These are phyloP conservation scores for Lodderomyces metapsilosis DNA, from an alignment of 1,139 yeast species.

Conservation along the genomic window DNA sequence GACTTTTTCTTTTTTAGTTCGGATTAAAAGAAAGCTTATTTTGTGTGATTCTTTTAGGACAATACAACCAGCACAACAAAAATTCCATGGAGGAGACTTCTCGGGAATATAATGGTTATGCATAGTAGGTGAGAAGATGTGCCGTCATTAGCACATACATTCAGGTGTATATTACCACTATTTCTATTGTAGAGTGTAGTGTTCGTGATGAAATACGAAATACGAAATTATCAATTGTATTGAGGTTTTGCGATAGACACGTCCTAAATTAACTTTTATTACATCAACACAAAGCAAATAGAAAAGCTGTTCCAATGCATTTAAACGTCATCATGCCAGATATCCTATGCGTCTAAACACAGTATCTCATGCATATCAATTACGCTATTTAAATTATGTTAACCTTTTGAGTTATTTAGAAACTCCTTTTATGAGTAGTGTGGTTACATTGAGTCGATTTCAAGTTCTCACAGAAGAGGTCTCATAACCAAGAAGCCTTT, in stretches of 20 bases:
- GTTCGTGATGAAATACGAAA: not conserved
- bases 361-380: too few species aligned
- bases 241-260: slow-evolving; percentile 1
- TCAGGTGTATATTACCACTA: too few species aligned
- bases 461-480: not conserved
- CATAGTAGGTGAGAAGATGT: too few species aligned
- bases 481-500: not conserved
- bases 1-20: too few species aligned
- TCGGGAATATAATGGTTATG: too few species aligned
- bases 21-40: not conserved
- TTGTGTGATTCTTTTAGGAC: not conserved
- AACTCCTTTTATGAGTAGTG: not conserved
- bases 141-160: not conserved
- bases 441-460: not conserved
- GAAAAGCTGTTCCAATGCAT: not conserved
- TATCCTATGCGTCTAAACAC: too few species aligned
- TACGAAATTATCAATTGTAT: too few species aligned
- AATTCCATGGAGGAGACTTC: not conserved
- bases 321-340: not conserved
- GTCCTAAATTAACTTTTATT: too few species aligned
- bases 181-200: too few species aligned
- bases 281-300: too few species aligned
- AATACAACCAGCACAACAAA: not conserved
- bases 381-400: too few species aligned
- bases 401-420: too few species aligned